Evolutionary conservation across 129 eudicot species (phyloP), one percentile per base, ranked within the genome.

Genomic region (Erigeron canadensis): DNA sequence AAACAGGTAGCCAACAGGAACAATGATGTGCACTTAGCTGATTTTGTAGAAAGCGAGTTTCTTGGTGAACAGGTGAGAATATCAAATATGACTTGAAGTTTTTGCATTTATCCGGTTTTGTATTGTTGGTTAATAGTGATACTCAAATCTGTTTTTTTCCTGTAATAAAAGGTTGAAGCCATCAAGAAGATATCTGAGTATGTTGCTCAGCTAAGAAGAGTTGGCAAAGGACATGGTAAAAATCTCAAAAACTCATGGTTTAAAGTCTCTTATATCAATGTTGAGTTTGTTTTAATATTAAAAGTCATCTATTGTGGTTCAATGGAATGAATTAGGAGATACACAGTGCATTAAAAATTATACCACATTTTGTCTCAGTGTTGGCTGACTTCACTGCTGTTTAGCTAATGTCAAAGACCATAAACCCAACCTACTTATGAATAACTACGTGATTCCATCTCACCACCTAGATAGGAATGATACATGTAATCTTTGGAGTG

Each of bases 151-250:
- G 1, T 43, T 4, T 9, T 62, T 68, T 79, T 17, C 60, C 16
- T 67, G 42, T 41, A 6, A 64, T 17, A 56, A 68, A 77, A 92
- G 98, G 96, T 93, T 67, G 95, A 89, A 68, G 84, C 98, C 9
- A 93, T 93, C 54, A 93, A 89, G 82, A 82, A 80, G 78, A 87
- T 93, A 39, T 87, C 98, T 0, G 96, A 93, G 72, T 93, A 89
- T 79, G 96, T 92, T 68, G 98, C 98, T 55, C 96, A 93, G 83
- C 82, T 93, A 71, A 78, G 98, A 75, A 87, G 96, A 80, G 86
- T 93, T 42, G 96, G 96, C 84, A 89, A 89, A 82, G 96, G 98
- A 70, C 98, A 93, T 72, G 98, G 96, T 93, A 86, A 45, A 60
- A 15, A 6, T 15, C 50, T 73, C 7, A 18, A 23, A 53, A 19